Evolutionary conservation across 352 stramenopile species (phyloP), one percentile per base, ranked within the genome.

Genomic region (Phytophthora cactorum): DNA sequence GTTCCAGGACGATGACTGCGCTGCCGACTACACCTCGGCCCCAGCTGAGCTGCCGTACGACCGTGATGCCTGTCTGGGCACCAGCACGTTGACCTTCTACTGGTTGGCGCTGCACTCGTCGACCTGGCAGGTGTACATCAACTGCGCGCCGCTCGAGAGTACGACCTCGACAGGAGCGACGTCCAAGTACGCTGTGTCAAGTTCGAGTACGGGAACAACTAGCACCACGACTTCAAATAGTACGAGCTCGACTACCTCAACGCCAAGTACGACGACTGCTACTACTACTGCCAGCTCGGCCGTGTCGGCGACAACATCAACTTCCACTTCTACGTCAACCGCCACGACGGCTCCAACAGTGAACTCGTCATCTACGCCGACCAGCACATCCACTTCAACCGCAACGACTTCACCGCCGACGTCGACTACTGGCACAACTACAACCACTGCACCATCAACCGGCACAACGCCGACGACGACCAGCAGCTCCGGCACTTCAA

Each of bases 71-170:
- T 82, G 70, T 36, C 17, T 51, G 4, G 69, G 66, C 14, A 28
- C 73, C 25, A 82, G 66, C 8, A 61, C 34, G 36, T 44, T 82
- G 17, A 75, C 68, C 1, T 74, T 77, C 50, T 75, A 77, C 53
- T 84, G 76, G 76, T 49, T 84, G 54, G 76, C 76, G 9, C 52
- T 84, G 63, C 76, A 84, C 45, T 59, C 57, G 14, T 62, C 70
- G 4, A 65, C 70, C 0, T 84, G 76, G 76, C 76, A 84, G 47
- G 66, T 77, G 25, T 83, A 83, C 49, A 73, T 77, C 28, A 77
- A 78, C 41, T 84, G 74, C 47, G 69, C 73, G 2, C 56, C 68
- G 25, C 28, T 78, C 5, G 56, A 66, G 52, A 63, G 34, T 31
- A 63, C 62, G 0, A 72, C 56, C 12, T 72, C 66, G 12, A 75